phyloP scores from a whole-genome alignment of 129 eudicot species.

The Dittrichia graveolens region DNA sequence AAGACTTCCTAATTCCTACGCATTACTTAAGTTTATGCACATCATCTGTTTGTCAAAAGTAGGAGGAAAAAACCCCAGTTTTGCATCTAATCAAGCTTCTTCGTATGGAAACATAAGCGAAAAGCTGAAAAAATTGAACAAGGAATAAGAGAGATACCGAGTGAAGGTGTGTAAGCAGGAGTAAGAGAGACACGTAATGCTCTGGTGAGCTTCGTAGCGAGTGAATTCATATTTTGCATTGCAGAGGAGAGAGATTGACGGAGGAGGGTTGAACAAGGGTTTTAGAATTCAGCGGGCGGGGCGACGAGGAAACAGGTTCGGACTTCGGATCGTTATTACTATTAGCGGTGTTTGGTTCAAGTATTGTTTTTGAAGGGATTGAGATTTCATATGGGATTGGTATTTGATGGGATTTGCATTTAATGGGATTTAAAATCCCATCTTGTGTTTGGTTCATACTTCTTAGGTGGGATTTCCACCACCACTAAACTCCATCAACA shows the following conservation, averaged over 20 bases:
- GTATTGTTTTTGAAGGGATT: too few relatives aligned
- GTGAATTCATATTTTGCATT: conserved; percentile 45
- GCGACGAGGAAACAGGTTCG: conserved; percentile 12
- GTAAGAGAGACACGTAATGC: conserved; percentile 31
- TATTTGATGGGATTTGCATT: too few relatives aligned
- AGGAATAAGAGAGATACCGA: conserved; percentile 31
- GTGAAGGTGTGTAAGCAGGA: conserved; percentile 25
- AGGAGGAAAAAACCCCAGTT: background rate
- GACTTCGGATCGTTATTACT: conserved; percentile 8
- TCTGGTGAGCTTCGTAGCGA: conserved; percentile 46
- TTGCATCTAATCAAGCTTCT: background rate
- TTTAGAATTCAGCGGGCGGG: conserved; percentile 16
- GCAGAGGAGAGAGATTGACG: conserved; percentile 7
- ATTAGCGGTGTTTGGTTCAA: too few relatives aligned
- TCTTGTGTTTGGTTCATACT: too few relatives aligned
- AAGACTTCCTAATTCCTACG: background rate
- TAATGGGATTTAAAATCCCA: too few relatives aligned
- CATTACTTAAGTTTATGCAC: background rate
- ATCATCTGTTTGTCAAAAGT: conserved; percentile 22
- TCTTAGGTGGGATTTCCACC: too few relatives aligned
- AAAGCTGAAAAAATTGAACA: background rate
- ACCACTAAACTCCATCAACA: too few relatives aligned
- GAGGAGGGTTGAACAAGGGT: conserved; percentile 40
- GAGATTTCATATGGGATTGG: too few relatives aligned
- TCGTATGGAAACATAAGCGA: background rate